Conservation (phyloP, 495 filamentous ascomycete genomes). For the Neurospora sp. region DNA sequence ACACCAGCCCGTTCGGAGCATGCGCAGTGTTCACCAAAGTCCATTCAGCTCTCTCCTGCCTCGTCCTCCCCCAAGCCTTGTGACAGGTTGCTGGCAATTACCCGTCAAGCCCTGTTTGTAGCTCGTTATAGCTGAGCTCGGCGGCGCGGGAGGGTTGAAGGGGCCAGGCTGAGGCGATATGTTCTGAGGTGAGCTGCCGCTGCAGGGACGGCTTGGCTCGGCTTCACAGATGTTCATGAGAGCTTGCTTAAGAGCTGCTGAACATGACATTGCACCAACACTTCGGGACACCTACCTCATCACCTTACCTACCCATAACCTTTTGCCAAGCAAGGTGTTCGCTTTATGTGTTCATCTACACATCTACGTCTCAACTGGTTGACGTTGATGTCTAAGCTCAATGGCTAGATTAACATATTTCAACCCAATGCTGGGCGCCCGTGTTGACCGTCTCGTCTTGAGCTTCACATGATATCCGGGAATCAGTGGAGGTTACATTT, state of each 20-base stretch:
- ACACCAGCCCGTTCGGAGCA: not conserved
- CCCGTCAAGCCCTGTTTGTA: not conserved
- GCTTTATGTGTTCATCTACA: not conserved
- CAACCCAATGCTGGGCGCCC: constrained; percentile 41
- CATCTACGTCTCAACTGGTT: constrained; percentile 8
- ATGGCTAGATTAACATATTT: constrained; percentile 29
- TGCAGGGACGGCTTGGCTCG: not conserved
- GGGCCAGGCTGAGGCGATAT: not conserved
- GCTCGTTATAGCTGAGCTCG: not conserved
- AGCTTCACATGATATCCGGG: constrained; percentile 31
- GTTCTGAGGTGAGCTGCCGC: not conserved
- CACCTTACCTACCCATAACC: not conserved
- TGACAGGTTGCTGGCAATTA: not conserved
- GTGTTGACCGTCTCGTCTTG: constrained; percentile 37
- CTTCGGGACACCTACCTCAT: no score
- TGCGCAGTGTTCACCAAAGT: not conserved
- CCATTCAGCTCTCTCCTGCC: not conserved
- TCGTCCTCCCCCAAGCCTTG: not conserved
- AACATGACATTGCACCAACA: no score
- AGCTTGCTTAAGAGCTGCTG: not conserved
- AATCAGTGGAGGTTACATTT: constrained; percentile 43
- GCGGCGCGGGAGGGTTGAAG: not conserved
- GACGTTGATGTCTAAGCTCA: constrained; percentile 31
- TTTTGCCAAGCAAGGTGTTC: not conserved
- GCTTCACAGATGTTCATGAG: not conserved